Evolutionary conservation across 345 rosid genomes (phyloP), one percentile per base, ranked within the genome.

Genomic region (Odontarrhena argentea): DNA sequence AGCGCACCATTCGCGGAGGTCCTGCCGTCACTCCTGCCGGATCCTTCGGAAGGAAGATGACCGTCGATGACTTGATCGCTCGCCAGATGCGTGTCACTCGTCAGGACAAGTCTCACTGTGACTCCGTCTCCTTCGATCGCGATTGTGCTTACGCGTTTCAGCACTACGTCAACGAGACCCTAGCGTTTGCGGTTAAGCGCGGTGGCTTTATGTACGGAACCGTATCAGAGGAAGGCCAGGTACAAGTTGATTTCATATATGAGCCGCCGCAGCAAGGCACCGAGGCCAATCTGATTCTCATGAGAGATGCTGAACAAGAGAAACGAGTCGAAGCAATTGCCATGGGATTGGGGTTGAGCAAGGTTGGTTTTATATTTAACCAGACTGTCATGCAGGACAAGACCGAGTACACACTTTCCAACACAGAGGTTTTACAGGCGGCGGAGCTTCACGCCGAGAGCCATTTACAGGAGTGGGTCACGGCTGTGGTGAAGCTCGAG

Each of bases 11-110:
- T 57, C 70, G 77, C 15, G 83, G 86, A 10, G 95, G 89, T 37
- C 87, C 95, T 9, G 68, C 80, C 14, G 70, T 91, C 30, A 68
- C 55, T 13, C 99, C 99, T 0, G 87, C 97, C 1, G 95, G 97
- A 0, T 88, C 99, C 0, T 94, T 94, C 55, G 97, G 99, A 8
- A 84, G 89, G 48, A 94, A 91, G 86, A 94, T 94, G 99, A 94
- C 99, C 5, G 87, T 94, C 70, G 97, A 88, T 38, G 97, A 94
- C 58, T 78, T 94, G 1, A 91, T 94, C 64, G 96, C 99, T n/a
- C 83, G 78, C 25, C 99, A 94, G 84, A 91, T 89, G 84, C 82
- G 96, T 12, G 84, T 94, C 41, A 41, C 80, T 26, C 85, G 99
- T 10, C 97, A 94, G 75, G 97, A 91, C 66, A 78, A 72, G 26